Conservation (phyloP, 129 eudicot species). For the Flaveria bidentis region DNA sequence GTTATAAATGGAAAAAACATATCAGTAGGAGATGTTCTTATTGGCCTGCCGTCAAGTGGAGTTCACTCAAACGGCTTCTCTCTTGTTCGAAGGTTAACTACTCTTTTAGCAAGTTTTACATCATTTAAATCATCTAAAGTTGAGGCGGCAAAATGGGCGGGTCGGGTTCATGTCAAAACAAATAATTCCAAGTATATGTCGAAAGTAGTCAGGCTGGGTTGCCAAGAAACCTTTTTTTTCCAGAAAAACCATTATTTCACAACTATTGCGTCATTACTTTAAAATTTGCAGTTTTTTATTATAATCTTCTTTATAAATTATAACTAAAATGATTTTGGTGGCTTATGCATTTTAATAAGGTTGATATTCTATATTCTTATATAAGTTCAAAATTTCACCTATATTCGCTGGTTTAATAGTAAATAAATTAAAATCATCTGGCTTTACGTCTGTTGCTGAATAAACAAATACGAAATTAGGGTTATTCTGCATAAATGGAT, state of each 20-base stretch:
- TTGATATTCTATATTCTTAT: too few species aligned
- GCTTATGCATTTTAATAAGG: not conserved
- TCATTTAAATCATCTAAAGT: not conserved
- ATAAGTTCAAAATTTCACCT: not conserved
- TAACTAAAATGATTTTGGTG: not conserved
- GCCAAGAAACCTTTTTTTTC: not conserved
- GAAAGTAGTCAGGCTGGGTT: conserved; percentile 2
- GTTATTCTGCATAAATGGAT: not conserved
- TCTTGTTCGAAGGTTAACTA: conserved; percentile 74
- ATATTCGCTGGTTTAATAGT: not conserved
- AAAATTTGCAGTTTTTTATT: not conserved
- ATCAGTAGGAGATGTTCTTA: conserved; percentile 63
- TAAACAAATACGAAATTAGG: not conserved
- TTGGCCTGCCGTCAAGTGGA: conserved; percentile 84
- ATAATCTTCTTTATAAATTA: not conserved
- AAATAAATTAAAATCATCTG: not conserved
- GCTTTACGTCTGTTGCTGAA: not conserved
- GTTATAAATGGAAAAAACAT: conserved; percentile 84
- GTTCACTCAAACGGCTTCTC: conserved; percentile 88
- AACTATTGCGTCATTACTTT: not conserved
- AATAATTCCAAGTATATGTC: not conserved
- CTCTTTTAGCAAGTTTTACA: not conserved
- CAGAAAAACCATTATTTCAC: not conserved
- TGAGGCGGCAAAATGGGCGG: not conserved
- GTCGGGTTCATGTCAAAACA: not conserved